Evolutionary conservation across 2,329 filamentous ascomycete genomes (phyloP), one percentile per base, ranked within the genome.

Genomic region (Penicillium sp.): DNA sequence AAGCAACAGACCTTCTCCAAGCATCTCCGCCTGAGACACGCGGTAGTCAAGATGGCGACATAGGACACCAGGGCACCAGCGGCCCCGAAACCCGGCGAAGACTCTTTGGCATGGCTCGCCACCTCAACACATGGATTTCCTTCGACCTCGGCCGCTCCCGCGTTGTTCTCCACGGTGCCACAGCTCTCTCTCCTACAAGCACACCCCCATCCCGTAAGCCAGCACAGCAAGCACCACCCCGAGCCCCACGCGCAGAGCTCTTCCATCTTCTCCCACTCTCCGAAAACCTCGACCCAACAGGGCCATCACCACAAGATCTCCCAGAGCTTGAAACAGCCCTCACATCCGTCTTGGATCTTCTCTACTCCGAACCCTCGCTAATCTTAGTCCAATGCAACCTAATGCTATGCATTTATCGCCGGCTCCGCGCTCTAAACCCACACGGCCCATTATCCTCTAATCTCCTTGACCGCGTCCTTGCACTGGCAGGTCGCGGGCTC

Each of bases 121-220:
- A 85, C 60, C 75, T 86, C 8, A 85, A 85, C 61, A 81, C 79
- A 13, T 85, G 83, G 82, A 80, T 81, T 27, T 84, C 82, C 0
- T 85, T 84, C 60, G 83, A 86, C 53, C 78, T 84, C 52, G 83
- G 83, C 1, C 77, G 81, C 0, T 82, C 82, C 0, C 75, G 81
- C 10, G 80, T 84, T 16, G 58, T 76, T 59, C 72, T 84, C 0
- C 77, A 78, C 34, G 78, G 78, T 19, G 77, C 79, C 10, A 77
- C 76, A 0, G 29, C 36, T 9, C 49, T 53, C 27, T 74, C 76
- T 15, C 0, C 68, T 71, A 8, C 68, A 74, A 77, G 80, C 10
- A 31, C 19, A 31, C 4, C 46, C 15, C 13, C 15, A 50, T 25
- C 40, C n/a, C 45, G 41, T 23, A 53, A 57, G 1, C 41, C 54